Base-by-base conservation (phyloP, 257 asterid genomes). In the Verbena officinalis region DNA sequence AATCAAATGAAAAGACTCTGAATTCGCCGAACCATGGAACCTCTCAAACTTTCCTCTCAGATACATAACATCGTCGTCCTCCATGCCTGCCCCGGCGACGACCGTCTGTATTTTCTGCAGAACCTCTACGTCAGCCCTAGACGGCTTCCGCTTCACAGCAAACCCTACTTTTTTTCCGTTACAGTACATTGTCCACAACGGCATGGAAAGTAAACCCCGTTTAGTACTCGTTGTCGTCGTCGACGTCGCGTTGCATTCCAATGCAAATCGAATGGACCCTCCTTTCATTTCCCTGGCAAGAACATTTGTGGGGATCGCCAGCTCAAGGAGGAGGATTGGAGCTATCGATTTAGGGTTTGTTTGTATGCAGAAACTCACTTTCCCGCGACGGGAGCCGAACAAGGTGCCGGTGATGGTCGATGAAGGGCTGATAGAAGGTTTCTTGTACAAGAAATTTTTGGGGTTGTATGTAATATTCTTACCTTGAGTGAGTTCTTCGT, bases 211-310 rank as follows among this genome's bases (percentile, higher is more conserved):
- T 4, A 86, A 73, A 19, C 75, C 53, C 23, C 68, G n/a, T n/a
- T n/a, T n/a, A n/a, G n/a, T n/a, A n/a, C n/a, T n/a, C n/a, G n/a
- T n/a, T n/a, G n/a, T n/a, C 51, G 16, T 73, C 46, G 12, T 46
- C 42, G 17, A 21, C 7, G 5, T 3, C 43, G 17, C 45, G 45
- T 17, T 23, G 2, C 78, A 63, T 27, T 81, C 84, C 0, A 86
- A 85, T 24, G 81, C 83, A 34, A 86, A 81, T 23, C 94, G 75
- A 0, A 83, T 60, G 22, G 81, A 33, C 34, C 88, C 87, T 43
- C 81, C 83, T 13, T 71, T 79, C 93, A 85, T 85, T 78, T 85
- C 90, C 65, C 63, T 73, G 0, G 93, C 93, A 0, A 85, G 85
- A 21, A 75, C 78, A 12, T 72, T 60, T 0, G 93, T 85, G 13